Percentiles rank a stretch among this genome's conserved stretches.
Evolutionary conservation across 2,329 filamentous ascomycete genomes (phyloP).

Genomic region (Monilinia fructigena): DNA sequence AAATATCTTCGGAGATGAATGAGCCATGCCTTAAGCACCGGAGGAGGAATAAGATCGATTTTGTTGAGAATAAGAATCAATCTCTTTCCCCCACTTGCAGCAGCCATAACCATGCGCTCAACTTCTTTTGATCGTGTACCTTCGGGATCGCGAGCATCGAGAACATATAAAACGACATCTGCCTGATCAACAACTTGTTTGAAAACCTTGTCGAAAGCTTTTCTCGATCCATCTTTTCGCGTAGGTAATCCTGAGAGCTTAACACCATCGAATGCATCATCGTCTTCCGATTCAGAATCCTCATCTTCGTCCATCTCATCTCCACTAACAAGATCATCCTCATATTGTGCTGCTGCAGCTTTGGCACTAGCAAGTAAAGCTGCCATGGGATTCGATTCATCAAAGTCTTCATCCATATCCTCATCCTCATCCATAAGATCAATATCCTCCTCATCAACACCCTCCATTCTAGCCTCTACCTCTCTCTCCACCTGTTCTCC

Average conservation of each 20-base stretch:
- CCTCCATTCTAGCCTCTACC: conserved; percentile 46
- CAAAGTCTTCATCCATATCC: conserved; percentile 58
- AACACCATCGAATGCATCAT: conserved; percentile 49
- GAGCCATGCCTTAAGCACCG: conserved; percentile 82
- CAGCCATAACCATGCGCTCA: conserved; percentile 88
- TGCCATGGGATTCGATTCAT: conserved; percentile 83
- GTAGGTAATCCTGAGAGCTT: conserved; percentile 54
- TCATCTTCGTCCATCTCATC: conserved; percentile 58
- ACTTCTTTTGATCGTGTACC: conserved; percentile 88
- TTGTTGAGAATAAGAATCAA: conserved; percentile 94
- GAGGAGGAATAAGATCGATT: conserved; percentile 83
- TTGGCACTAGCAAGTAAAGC: conserved; percentile 83
- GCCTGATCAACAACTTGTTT: conserved; percentile 87
- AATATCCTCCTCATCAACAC: conserved; percentile 49
- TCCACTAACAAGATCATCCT: conserved; percentile 47
- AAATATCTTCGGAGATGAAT: conserved; percentile 82
- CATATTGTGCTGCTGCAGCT: conserved; percentile 73
- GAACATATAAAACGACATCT: conserved; percentile 88
- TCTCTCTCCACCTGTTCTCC: conserved; percentile 48
- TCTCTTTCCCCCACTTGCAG: conserved; percentile 77
- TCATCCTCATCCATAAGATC: conserved; percentile 52
- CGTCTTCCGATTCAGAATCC: conserved; percentile 47
- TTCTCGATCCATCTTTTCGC: conserved; percentile 65
- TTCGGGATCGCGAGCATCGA: conserved; percentile 88
- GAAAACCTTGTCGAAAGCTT: conserved; percentile 93